These are phyloP conservation scores for Phytophthora melonis DNA, from an alignment of 352 stramenopile genomes.

Conservation along the genomic window DNA sequence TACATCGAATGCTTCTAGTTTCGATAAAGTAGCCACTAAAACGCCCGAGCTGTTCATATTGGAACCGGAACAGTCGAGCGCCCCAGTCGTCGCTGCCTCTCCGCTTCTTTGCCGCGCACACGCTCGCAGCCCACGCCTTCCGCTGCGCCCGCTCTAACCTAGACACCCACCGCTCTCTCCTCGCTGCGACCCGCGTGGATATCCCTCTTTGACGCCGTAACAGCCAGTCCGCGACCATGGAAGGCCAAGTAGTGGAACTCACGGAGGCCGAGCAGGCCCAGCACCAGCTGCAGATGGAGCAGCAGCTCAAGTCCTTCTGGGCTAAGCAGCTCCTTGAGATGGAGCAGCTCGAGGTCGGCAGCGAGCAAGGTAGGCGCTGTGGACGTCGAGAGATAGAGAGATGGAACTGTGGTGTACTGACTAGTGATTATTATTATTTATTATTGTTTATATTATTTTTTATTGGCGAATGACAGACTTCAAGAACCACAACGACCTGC, in stretches of 20 bases:
- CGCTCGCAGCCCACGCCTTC: background rate
- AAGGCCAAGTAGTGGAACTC: constrained; percentile 89
- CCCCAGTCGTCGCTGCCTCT: constrained; percentile 4
- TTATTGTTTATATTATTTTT: background rate
- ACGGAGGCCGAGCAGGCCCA: constrained; percentile 87
- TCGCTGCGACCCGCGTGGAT: constrained; percentile 1
- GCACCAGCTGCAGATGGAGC: constrained; percentile 89
- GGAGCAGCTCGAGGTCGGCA: constrained; percentile 92
- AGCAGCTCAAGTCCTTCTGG: constrained; percentile 95
- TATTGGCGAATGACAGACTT: constrained; percentile 84
- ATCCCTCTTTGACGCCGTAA: constrained; percentile 11
- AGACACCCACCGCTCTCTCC: background rate
- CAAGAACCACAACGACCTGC: constrained; percentile 99
- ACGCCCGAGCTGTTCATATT: constrained; percentile 13
- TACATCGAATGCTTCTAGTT: background rate
- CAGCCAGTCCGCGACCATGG: constrained; percentile 48
- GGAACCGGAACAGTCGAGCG: constrained; percentile 38
- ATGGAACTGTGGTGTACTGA: background rate
- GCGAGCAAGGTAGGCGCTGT: constrained; percentile 93
- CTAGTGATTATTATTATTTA: background rate
- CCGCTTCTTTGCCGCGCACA: background rate
- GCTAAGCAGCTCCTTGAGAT: constrained; percentile 92
- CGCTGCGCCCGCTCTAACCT: background rate
- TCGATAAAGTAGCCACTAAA: background rate
- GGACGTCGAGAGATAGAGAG: background rate